Evolutionary conservation across 2,329 filamentous ascomycete species (phyloP).

Genomic region (Camillea tinctor): DNA sequence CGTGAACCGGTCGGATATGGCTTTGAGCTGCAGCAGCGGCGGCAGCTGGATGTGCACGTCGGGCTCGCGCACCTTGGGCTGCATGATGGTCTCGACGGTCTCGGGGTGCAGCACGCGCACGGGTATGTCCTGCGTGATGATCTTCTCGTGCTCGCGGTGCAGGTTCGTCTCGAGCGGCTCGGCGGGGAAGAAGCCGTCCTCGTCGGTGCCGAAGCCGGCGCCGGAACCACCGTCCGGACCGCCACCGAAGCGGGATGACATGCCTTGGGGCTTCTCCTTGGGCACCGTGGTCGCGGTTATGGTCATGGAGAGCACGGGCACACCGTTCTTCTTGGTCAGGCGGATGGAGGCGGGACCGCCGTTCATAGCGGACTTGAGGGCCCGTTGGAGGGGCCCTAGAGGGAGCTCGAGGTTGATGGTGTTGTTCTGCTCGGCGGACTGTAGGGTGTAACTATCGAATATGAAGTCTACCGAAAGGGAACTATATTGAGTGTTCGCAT

Average conservation of each 20-base stretch:
- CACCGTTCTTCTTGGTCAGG: slow-evolving; percentile 86
- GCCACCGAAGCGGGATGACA: slow-evolving; percentile 29
- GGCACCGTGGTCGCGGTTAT: slow-evolving; percentile 73
- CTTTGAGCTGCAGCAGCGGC: slow-evolving; percentile 82
- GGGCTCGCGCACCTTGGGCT: slow-evolving; percentile 85
- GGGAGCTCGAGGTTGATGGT: slow-evolving; percentile 96
- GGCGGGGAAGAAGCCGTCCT: slow-evolving; percentile 46
- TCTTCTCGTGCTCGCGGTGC: slow-evolving; percentile 75
- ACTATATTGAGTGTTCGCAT: slow-evolving; percentile 32
- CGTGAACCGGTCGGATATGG: slow-evolving; percentile 93
- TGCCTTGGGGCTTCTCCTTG: slow-evolving; percentile 43
- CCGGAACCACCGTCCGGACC: slow-evolving; percentile 16
- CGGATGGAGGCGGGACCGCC: slow-evolving; percentile 80
- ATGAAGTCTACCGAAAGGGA: slow-evolving; percentile 73
- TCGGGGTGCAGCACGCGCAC: slow-evolving; percentile 82
- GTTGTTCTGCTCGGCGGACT: slow-evolving; percentile 79
- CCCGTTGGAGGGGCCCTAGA: slow-evolving; percentile 81
- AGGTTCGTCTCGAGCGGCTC: slow-evolving; percentile 57
- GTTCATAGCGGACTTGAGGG: slow-evolving; percentile 83
- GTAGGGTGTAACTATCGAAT: slow-evolving; percentile 80
- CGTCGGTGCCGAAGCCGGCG: slow-evolving; percentile 41
- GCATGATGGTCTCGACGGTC: slow-evolving; percentile 88
- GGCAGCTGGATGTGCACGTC: slow-evolving; percentile 94
- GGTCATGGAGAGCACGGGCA: slow-evolving; percentile 85
- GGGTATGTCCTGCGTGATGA: slow-evolving; percentile 95